Evolutionary conservation across 768 basidiomycete genomes (phyloP).

Genomic region (Boletus speciosus): DNA sequence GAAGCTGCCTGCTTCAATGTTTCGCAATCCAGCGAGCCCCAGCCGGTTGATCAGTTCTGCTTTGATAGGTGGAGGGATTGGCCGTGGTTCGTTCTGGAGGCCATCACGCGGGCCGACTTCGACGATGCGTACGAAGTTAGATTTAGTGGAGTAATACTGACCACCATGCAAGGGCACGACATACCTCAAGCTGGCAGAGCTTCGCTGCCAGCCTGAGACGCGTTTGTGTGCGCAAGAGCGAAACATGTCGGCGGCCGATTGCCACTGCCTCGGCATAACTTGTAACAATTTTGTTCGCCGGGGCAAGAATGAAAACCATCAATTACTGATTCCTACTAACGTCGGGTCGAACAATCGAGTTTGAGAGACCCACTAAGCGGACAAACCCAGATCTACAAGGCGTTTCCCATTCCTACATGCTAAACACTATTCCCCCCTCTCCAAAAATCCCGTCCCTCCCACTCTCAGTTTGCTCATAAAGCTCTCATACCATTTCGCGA

Average conservation of each 20-base stretch:
- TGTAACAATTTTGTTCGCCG: too few relatives aligned
- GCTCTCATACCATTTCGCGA: slow-evolving; percentile 70
- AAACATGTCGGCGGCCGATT: slow-evolving; percentile 6
- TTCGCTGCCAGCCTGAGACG: not conserved
- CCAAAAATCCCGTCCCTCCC: slow-evolving; percentile 62
- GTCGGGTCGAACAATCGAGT: not conserved
- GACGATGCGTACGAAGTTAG: slow-evolving; percentile 51
- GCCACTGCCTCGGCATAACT: too few relatives aligned
- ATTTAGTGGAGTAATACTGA: slow-evolving; percentile 7
- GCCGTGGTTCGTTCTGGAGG: slow-evolving; percentile 80
- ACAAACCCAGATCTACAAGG: not conserved
- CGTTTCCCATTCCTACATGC: not conserved
- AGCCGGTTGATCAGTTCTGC: slow-evolving; percentile 78
- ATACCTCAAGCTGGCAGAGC: not conserved
- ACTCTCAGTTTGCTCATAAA: slow-evolving; percentile 58
- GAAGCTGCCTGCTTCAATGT: slow-evolving; percentile 84
- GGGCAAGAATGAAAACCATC: too few relatives aligned
- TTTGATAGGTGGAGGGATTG: slow-evolving; percentile 71
- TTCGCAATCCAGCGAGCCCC: slow-evolving; percentile 58
- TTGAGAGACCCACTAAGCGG: too few relatives aligned
- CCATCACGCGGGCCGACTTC: slow-evolving; percentile 93
- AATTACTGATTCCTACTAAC: not conserved
- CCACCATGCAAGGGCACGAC: not conserved
- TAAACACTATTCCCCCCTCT: slow-evolving; percentile 27
- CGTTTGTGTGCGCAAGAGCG: slow-evolving; percentile 4